Percentiles rank a stretch among this genome's conserved stretches.
Conservation (phyloP, 192 early-diverging fungal genomes). For the Mortierella claussenii region DNA sequence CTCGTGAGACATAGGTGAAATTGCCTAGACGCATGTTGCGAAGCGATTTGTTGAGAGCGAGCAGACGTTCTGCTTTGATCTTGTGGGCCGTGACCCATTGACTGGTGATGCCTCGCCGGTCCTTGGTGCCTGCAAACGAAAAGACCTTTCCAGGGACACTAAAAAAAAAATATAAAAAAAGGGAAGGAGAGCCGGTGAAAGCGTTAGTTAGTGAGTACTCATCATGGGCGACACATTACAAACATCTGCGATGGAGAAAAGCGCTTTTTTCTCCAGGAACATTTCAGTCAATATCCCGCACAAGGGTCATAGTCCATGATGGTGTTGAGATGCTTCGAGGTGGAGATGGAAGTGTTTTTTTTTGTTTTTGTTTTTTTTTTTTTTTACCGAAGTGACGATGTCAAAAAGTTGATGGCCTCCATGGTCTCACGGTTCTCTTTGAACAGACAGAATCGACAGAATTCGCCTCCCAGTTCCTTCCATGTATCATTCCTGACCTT, state of each 20-base stretch:
- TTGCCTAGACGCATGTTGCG: slow-evolving; percentile 77
- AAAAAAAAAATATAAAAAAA: background rate
- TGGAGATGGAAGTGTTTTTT: no score
- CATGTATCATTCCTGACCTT: slow-evolving; percentile 54
- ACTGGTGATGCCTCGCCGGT: slow-evolving; percentile 89
- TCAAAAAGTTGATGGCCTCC: slow-evolving; percentile 76
- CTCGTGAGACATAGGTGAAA: slow-evolving; percentile 72
- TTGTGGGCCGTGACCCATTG: slow-evolving; percentile 82
- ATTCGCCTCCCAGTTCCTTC: slow-evolving; percentile 74
- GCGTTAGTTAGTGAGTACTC: background rate
- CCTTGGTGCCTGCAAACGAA: slow-evolving; percentile 94
- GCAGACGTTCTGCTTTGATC: slow-evolving; percentile 66
- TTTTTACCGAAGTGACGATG: slow-evolving; percentile 53
- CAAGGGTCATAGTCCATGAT: no score
- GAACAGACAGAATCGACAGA: slow-evolving; percentile 86
- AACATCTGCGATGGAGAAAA: no score
- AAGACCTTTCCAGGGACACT: slow-evolving; percentile 66
- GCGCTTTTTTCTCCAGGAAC: no score
- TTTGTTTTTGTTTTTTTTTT: background rate
- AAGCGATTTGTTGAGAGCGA: slow-evolving; percentile 60
- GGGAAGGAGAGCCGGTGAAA: no score
- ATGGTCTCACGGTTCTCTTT: slow-evolving; percentile 96
- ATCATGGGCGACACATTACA: no score
- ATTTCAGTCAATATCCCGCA: no score
- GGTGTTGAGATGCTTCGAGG: no score